Percentiles rank a stretch among this genome's conserved stretches.
These are phyloP conservation scores for Chaetomiaceae sp. DNA, from an alignment of 2,329 filamentous ascomycete genomes.

Conservation along the genomic window DNA sequence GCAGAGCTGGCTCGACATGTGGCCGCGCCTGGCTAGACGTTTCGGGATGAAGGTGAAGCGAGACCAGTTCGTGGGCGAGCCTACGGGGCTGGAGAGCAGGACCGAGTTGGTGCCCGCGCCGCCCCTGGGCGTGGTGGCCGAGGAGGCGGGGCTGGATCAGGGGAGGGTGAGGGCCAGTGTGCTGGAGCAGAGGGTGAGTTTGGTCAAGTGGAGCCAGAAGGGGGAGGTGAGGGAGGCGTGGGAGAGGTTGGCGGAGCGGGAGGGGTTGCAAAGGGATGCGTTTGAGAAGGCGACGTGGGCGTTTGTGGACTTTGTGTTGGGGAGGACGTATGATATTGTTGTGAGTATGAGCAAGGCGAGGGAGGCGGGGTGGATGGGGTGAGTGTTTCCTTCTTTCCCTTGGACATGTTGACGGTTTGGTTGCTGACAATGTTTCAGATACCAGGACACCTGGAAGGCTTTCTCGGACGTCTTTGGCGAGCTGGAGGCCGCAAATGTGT, in stretches of 20 bases:
- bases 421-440: conserved; percentile 13
- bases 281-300: conserved; percentile 41
- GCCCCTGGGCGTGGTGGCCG: conserved; percentile 30
- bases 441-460: conserved; percentile 32
- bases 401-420: not conserved
- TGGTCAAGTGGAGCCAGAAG: conserved; percentile 38
- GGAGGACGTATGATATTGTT: conserved; percentile 38
- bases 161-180: conserved; percentile 26
- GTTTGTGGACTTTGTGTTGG: conserved; percentile 41
- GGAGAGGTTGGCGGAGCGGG: conserved; percentile 35
- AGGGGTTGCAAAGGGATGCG: conserved; percentile 34
- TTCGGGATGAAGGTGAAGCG: conserved; percentile 34
- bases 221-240: conserved; percentile 38
- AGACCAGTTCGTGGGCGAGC: conserved; percentile 27
- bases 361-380: conserved; percentile 39
- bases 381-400: conserved; percentile 2
- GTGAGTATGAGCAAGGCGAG: conserved; percentile 43
- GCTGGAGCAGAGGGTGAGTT: conserved; percentile 37
- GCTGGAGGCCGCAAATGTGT: conserved; percentile 27
- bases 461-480: conserved; percentile 25
- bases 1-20: conserved; percentile 39
- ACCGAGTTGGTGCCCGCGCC: conserved; percentile 25
- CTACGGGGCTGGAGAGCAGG: not conserved
- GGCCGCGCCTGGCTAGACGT: conserved; percentile 36
- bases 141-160: conserved; percentile 28